Conservation (phyloP, 345 rosid species). For the Eutrema heterophyllum region DNA sequence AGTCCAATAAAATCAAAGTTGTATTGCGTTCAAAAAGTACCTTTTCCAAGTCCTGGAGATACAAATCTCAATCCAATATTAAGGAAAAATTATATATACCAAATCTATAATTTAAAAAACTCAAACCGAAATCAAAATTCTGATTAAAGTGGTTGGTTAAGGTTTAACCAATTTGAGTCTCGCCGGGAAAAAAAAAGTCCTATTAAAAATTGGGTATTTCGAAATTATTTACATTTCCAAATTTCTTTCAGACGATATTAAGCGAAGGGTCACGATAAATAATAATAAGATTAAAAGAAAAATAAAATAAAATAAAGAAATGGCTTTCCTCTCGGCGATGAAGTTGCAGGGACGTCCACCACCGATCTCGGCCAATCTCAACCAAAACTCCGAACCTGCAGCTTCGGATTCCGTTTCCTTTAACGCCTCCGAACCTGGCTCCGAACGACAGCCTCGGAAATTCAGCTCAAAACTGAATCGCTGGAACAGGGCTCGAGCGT, state of each 20-base stretch:
- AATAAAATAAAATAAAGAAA: background rate
- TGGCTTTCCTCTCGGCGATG: conserved; percentile 46
- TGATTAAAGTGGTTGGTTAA: background rate
- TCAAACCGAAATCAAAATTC: background rate
- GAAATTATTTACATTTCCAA: background rate
- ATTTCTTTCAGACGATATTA: conserved; percentile 5
- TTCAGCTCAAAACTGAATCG: conserved; percentile 69
- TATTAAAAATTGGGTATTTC: background rate
- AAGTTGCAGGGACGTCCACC: conserved; percentile 35
- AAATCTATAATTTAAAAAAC: background rate
- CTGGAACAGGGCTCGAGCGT: conserved; percentile 80
- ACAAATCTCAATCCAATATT: background rate
- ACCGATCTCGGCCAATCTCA: conserved; percentile 26
- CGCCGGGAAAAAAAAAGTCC: background rate
- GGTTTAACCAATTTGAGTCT: background rate
- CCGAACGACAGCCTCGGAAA: conserved; percentile 40
- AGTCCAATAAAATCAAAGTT: background rate
- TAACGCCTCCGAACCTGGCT: conserved; percentile 26
- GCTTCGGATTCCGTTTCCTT: conserved; percentile 18
- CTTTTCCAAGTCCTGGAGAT: no score
- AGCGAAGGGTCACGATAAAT: conserved; percentile 8
- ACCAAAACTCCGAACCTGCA: conserved; percentile 18
- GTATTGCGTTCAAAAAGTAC: background rate
- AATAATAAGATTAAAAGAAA: background rate
- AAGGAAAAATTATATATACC: background rate